Conservation (phyloP, 2,329 filamentous ascomycete species). For the Neocatenulostroma microsporum region DNA sequence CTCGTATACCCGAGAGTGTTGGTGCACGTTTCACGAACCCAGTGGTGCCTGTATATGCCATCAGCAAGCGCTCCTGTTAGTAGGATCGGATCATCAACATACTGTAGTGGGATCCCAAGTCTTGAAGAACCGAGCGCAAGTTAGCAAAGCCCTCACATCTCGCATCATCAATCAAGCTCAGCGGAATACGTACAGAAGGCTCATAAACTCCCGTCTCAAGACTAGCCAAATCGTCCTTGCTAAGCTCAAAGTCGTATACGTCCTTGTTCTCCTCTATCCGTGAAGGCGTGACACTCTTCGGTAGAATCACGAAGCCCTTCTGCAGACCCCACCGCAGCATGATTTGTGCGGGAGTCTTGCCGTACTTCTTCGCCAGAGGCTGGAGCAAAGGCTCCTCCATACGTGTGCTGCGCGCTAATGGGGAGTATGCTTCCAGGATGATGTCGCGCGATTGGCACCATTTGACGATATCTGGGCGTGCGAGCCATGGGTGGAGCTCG, state of each 20-base stretch:
- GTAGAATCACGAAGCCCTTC: conserved; percentile 55
- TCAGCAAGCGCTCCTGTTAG: too few relatives aligned
- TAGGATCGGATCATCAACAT: too few relatives aligned
- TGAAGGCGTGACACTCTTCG: conserved; percentile 49
- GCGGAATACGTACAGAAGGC: too few relatives aligned
- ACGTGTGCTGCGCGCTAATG: conserved; percentile 36
- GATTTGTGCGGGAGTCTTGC: conserved; percentile 52
- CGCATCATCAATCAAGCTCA: too few relatives aligned
- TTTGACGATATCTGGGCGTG: conserved; percentile 65
- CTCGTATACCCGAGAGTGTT: too few relatives aligned
- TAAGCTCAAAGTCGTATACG: conserved; percentile 54
- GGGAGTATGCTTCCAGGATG: conserved; percentile 41
- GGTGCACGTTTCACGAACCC: too few relatives aligned
- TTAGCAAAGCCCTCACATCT: too few relatives aligned
- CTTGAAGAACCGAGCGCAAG: too few relatives aligned
- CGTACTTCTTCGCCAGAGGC: conserved; percentile 48
- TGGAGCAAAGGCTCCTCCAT: conserved; percentile 48
- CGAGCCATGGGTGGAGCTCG: conserved; percentile 84
- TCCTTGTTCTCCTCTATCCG: conserved; percentile 55
- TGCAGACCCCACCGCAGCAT: conserved; percentile 55
- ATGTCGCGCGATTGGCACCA: conserved; percentile 59
- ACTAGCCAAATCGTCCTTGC: conserved; percentile 50
- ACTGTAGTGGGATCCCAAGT: too few relatives aligned
- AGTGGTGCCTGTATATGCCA: too few relatives aligned
- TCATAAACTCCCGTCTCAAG: conserved; percentile 50